phyloP scores from a whole-genome alignment of 805 yeast species.

The Komagataella mondaviorum region DNA sequence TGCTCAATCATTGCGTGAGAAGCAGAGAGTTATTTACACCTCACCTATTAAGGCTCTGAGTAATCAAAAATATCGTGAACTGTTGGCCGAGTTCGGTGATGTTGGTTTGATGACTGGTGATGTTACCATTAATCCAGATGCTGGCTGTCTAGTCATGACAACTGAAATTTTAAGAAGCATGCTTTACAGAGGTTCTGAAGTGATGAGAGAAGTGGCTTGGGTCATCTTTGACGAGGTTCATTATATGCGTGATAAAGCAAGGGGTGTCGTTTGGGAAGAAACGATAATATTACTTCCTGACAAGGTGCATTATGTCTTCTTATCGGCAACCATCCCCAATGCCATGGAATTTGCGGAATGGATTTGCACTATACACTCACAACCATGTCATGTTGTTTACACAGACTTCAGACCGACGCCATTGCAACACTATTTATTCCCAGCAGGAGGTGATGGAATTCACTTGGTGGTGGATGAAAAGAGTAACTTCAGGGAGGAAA shows the following conservation, averaged over 20 bases:
- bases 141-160: slow-evolving; percentile 97
- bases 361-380: slow-evolving; percentile 89
- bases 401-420: slow-evolving; percentile 99
- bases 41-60: slow-evolving; percentile 93
- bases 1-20: slow-evolving; percentile 84
- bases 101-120: slow-evolving; percentile 99
- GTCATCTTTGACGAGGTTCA: slow-evolving; percentile 97
- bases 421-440: slow-evolving; percentile 90
- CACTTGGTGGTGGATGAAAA: slow-evolving; percentile 96
- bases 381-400: slow-evolving; percentile 97
- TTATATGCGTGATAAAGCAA: slow-evolving; percentile 93
- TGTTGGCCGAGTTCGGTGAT: slow-evolving; percentile 86
- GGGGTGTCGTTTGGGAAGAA: slow-evolving; percentile 99
- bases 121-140: slow-evolving; percentile 96
- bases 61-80: slow-evolving; percentile 87
- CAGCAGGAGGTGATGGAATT: slow-evolving; percentile 98
- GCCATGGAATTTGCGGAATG: slow-evolving; percentile 98
- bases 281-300: slow-evolving; percentile 92
- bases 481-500: slow-evolving; percentile 91
- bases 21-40: slow-evolving; percentile 89
- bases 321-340: slow-evolving; percentile 95
- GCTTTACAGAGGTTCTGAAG: slow-evolving; percentile 95
- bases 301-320: slow-evolving; percentile 84
- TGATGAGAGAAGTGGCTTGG: slow-evolving; percentile 98
- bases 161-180: slow-evolving; percentile 94